Base-by-base conservation (phyloP, 176 grass and related monocot genomes). In the Carex littledalei region DNA sequence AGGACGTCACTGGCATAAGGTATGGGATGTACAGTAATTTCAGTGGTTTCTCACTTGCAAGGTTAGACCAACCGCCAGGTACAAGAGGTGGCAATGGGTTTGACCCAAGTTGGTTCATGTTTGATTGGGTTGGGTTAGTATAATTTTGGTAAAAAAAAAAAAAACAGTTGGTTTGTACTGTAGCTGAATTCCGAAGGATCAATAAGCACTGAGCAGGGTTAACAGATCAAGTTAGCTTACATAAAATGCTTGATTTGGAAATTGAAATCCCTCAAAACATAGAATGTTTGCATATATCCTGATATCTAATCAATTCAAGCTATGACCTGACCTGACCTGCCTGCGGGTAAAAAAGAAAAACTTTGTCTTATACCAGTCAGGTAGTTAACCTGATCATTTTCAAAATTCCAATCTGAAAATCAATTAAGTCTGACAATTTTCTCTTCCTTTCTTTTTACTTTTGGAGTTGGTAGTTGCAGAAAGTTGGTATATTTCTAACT, bases 1-100 rank as follows among this genome's bases (percentile, higher is more conserved):
- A 80, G 91, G 96, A 83, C 81, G 93, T 1, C 93, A 98, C 87
- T 98, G 96, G 93, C 90, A 92, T 12, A 82, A 94, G 85, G 94
- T 97, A 90, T 84, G 77, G 56, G 43, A 32, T 55, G 14, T 29
- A 76, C 22, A 77, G 1, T 31, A 32, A 77, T 26, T 77, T 13
- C 14, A 31, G 9, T 29, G 3, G n/a, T 55, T 55, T 49, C 9
- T 39, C 37, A 4, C 37, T 39, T 39, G 37, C 37, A 39, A 39
- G 37, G 37, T 39, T 39, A 39, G 37, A 6, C 37, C 37, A 39
- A 39, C 37, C 5, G 0, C 37, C 37, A 39, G 5, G 37, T 39
- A 6, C 34, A 39, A 39, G 37, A 39, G 37, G 37, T 39, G 37
- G 37, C 37, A 39, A 39, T 39, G 37, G 37, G 37, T 39, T 39